Base-by-base conservation (phyloP, 441 rosid species). In the Jatropha podagrica region DNA sequence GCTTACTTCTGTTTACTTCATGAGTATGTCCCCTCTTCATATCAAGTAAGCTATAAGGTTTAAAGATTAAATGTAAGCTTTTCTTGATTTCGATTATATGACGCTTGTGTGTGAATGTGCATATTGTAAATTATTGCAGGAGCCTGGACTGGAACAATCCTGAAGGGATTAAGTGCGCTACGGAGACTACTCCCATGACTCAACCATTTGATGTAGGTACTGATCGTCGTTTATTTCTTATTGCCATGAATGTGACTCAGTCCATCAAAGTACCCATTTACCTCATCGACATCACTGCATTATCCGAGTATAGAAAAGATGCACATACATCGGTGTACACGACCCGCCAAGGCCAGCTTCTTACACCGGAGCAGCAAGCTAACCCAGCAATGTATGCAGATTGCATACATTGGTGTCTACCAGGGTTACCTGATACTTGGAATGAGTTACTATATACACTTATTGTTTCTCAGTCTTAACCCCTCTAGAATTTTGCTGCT, bases 1-100 rank as follows among this genome's bases (percentile, higher is more conserved):
- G 61, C 74, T 74, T n/a, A 88, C 96, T 67, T 85, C 85, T 14
- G 93, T 92, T 62, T 90, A 86, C 90, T 91, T 94, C 79, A 84
- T 82, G 75, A 89, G 96, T 93, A 89, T 75, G 96, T 92, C 97
- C 66, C 98, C 98, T 83, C 89, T 90, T 9, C 98, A 92, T 70
- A 85, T 89, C 86, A 92, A 85, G 98, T 90, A 87, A 82, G 55
- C 55, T 26, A 42, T 32, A 32, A 32, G 32, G 32, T 32, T 32
- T 32, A 32, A 32, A 7, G 48, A 3, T 32, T 42, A 37, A 1
- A 38, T 14, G 26, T 38, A 38, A 8, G 17, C 26, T 64, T 38
- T 4, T 12, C 27, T 66, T 66, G 23, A 46, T 26, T 66, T 46
- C 46, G 17, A 42, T 17, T 14, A 17, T 61, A 20, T 61, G 55